These are phyloP conservation scores for Barnettozyma botsteinii DNA, from an alignment of 805 yeast genomes.

Conservation along the genomic window DNA sequence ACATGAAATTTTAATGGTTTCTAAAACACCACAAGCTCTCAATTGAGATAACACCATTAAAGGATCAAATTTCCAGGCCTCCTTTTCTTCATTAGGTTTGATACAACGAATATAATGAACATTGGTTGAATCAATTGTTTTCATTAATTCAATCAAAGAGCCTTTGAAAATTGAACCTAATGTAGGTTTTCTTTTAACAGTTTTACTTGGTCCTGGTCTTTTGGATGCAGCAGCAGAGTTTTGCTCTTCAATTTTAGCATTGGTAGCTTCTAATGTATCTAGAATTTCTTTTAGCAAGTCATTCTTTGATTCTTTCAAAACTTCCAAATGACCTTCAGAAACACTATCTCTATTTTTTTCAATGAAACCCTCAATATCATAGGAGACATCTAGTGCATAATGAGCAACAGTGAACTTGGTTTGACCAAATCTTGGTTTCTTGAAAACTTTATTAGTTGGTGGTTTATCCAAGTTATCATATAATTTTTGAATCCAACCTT, in stretches of 20 bases:
- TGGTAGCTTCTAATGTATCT: constrained; percentile 52
- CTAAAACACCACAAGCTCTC: constrained; percentile 98
- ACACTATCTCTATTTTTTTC: constrained; percentile 97
- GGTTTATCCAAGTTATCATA: constrained; percentile 78
- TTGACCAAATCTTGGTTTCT: constrained; percentile 92
- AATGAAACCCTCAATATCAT: constrained; percentile 89
- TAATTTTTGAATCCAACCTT: constrained; percentile 86
- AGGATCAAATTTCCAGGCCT: constrained; percentile 94
- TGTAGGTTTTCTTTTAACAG: constrained; percentile 75
- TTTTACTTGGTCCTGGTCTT: constrained; percentile 34
- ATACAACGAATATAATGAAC: constrained; percentile 97
- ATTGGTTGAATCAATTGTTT: constrained; percentile 87
- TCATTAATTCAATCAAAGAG: constrained; percentile 89
- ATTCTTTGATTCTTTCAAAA: constrained; percentile 64
- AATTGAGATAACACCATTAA: constrained; percentile 92
- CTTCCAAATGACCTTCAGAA: constrained; percentile 90
- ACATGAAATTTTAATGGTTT: constrained; percentile 92
- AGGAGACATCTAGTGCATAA: constrained; percentile 90
- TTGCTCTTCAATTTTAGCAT: constrained; percentile 29
- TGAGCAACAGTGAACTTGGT: constrained; percentile 86
- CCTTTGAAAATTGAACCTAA: constrained; percentile 91
- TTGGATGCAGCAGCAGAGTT: constrained; percentile 28
- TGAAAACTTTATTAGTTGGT: constrained; percentile 70
- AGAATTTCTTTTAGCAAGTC: constrained; percentile 60
- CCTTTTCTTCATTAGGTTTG: constrained; percentile 90